phyloP scores from a whole-genome alignment of 2,329 filamentous ascomycete genomes.

The Neophaeococcomyces mojaviensis region DNA sequence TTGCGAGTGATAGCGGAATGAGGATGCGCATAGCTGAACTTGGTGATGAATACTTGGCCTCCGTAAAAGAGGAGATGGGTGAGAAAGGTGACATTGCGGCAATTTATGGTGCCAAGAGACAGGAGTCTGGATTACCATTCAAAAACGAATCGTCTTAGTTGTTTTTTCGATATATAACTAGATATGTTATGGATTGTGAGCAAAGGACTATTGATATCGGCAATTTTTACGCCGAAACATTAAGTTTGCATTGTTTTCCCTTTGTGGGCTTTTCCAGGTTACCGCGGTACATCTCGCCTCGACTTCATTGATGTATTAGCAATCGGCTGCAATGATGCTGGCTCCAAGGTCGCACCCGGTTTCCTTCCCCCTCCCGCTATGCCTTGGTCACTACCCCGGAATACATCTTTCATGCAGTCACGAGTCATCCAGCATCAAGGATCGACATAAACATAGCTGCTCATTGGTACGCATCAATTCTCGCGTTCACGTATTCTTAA shows the following conservation, averaged over 20 bases:
- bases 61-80: constrained; percentile 63
- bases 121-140: constrained; percentile 66
- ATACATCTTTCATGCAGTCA: not conserved
- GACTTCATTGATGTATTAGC: too few relatives aligned
- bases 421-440: not conserved
- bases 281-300: too few relatives aligned
- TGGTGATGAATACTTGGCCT: constrained; percentile 60
- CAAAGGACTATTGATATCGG: not conserved
- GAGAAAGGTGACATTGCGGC: constrained; percentile 64
- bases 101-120: constrained; percentile 72
- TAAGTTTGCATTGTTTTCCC: too few relatives aligned
- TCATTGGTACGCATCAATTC: constrained; percentile 5
- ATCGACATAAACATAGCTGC: not conserved
- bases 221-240: not conserved
- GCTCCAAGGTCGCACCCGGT: constrained; percentile 1
- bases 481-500: not conserved
- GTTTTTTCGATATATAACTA: too few relatives aligned
- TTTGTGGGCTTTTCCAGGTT: too few relatives aligned
- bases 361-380: constrained; percentile 1
- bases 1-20: constrained; percentile 58
- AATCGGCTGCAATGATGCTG: not conserved
- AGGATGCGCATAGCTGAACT: constrained; percentile 59
- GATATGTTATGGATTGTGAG: too few relatives aligned
- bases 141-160: constrained; percentile 48
- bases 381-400: not conserved